Evolutionary conservation across 2,329 filamentous ascomycete genomes (phyloP).

Genomic region (Nannizzia gypsea): DNA sequence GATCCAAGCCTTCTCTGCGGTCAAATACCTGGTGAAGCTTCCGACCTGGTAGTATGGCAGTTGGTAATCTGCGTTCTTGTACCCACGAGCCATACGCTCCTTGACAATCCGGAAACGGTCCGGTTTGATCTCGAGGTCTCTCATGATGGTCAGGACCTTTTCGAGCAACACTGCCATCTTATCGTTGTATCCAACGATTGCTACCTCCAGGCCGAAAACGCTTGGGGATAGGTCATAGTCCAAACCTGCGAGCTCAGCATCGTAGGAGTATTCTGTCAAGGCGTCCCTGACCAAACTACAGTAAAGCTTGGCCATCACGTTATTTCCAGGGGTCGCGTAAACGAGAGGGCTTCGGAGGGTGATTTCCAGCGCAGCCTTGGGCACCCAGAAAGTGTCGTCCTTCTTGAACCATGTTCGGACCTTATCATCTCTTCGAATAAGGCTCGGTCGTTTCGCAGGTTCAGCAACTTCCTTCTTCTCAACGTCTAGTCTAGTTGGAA

Average conservation of each 20-base stretch:
- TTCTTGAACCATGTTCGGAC: constrained; percentile 95
- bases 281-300: constrained; percentile 79
- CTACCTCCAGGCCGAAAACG: constrained; percentile 61
- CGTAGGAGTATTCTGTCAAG: constrained; percentile 86
- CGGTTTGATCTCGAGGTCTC: constrained; percentile 70
- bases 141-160: constrained; percentile 73
- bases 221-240: constrained; percentile 68
- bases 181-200: constrained; percentile 86
- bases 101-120: constrained; percentile 87
- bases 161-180: constrained; percentile 85
- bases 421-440: constrained; percentile 72
- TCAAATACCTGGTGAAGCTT: constrained; percentile 70
- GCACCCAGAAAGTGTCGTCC: constrained; percentile 96
- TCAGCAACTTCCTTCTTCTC: constrained; percentile 83
- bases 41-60: constrained; percentile 83
- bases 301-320: constrained; percentile 67
- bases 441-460: constrained; percentile 59
- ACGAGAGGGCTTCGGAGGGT: constrained; percentile 68
- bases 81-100: constrained; percentile 62
- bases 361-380: constrained; percentile 77
- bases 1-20: constrained; percentile 62
- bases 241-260: constrained; percentile 83
- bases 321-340: constrained; percentile 65
- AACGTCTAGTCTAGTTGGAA: constrained; percentile 83
- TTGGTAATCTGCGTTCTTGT: constrained; percentile 77